Conservation (phyloP, 208 protist species). For the Crithidia brevicula region DNA sequence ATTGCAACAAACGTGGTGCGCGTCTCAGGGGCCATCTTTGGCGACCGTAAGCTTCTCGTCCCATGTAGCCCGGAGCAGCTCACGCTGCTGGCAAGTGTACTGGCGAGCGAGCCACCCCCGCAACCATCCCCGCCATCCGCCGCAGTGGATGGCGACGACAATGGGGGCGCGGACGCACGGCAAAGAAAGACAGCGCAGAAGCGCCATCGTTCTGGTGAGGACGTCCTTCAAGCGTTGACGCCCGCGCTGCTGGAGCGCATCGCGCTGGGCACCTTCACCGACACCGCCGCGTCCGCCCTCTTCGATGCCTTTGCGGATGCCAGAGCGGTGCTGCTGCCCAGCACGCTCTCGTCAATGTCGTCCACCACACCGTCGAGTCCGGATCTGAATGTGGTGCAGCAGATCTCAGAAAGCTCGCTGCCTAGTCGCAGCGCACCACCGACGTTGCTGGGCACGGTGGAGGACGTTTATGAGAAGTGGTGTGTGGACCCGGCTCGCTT, state of each 20-base stretch:
- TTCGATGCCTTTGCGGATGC: constrained; percentile 40
- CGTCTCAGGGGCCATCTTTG: constrained; percentile 48
- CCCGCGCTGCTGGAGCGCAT: constrained; percentile 62
- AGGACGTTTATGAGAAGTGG: constrained; percentile 41
- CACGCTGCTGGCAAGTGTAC: constrained; percentile 49
- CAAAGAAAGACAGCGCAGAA: constrained; percentile 2
- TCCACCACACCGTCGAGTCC: neutral
- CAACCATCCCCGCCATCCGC: neutral
- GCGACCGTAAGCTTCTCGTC: constrained; percentile 59
- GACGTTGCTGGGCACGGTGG: constrained; percentile 29
- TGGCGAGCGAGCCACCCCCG: constrained; percentile 1
- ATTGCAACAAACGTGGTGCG: constrained; percentile 16
- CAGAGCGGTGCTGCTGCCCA: constrained; percentile 2
- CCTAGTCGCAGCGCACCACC: neutral
- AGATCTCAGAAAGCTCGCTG: neutral
- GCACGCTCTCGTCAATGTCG: neutral
- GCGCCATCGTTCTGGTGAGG: constrained; percentile 5
- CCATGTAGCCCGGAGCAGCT: constrained; percentile 65
- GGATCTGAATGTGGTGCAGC: neutral
- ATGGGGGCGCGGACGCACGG: neutral
- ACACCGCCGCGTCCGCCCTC: constrained; percentile 42
- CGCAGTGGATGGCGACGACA: too few relatives aligned
- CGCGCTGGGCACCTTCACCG: constrained; percentile 68
- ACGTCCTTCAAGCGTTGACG: constrained; percentile 17
- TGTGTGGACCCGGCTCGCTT: constrained; percentile 47